Base-by-base conservation (phyloP, 1,139 yeast genomes). In the Williopsis jadinii region DNA sequence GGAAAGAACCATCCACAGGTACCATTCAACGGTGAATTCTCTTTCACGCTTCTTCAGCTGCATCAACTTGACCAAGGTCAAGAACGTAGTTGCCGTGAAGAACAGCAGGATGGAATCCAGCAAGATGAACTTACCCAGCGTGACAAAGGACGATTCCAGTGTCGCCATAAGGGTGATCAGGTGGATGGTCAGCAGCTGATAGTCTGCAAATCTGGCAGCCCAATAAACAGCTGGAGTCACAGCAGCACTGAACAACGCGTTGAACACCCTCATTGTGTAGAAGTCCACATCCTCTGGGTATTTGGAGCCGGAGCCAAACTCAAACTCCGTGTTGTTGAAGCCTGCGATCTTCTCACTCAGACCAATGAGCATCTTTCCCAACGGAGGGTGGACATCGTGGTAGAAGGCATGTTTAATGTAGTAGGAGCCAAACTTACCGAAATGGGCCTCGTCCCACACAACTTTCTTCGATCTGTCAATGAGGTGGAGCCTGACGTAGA, bases 371-470 rank as follows among this genome's bases (percentile, higher is more conserved):
- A 82, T 71, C 56, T 82, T 82, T 6, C 88, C 88, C 47, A 82
- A 63, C 2, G 92, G 92, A 11, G 92, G 92, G 56, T 82, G 92
- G 5, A 82, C 88, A 59, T 82, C 92, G 52, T 80, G 84, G 56
- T 82, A 82, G 54, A 77, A 77, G 50, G 80, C 84, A 51, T 77
- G 78, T 44, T 73, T 71, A 45, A 80, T 64, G 55, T 82, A 82
- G 49, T 76, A 68, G 3, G 81, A 72, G 5, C 83, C 84, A 56
- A 77, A 77, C 47, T 68, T 67, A 14, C 71, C 72, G 64, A 84
- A 84, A 67, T 86, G 96, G 9, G 96, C 96, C 12, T 87, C 96
- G 63, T 90, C 98, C 99, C 99, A 92, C 9, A 88, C 81, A 10
- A 94, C 97, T 33, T 68, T 63, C 41, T 74, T 64, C 32, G 84